Percentiles rank a stretch among this genome's conserved stretches.
These are phyloP conservation scores for Diversispora eburnea DNA, from an alignment of 192 early-diverging fungal species.

Conservation along the genomic window DNA sequence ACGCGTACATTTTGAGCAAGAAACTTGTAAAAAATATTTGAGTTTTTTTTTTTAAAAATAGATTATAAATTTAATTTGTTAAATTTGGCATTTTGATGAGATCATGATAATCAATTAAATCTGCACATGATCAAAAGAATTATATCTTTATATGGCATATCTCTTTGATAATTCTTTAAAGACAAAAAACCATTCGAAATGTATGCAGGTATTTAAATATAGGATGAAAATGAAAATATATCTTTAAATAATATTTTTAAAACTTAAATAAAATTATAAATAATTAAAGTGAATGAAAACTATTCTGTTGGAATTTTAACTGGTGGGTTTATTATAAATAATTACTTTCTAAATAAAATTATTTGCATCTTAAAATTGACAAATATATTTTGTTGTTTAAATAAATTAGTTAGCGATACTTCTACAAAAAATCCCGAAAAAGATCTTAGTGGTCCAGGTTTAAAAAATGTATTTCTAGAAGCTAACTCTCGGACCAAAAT, in stretches of 20 bases:
- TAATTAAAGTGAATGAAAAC: neutral
- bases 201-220: too few species aligned
- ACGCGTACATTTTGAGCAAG: constrained; percentile 57
- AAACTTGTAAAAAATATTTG: constrained; percentile 4
- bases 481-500: constrained; percentile 17
- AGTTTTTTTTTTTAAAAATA: too few species aligned
- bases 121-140: too few species aligned
- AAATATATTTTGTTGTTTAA: neutral
- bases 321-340: neutral
- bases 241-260: too few species aligned
- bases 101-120: too few species aligned
- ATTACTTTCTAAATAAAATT: neutral
- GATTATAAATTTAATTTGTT: too few species aligned
- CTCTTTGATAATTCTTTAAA: too few species aligned
- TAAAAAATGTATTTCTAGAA: constrained; percentile 39
- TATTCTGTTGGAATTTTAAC: neutral
- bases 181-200: too few species aligned
- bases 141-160: too few species aligned
- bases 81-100: too few species aligned
- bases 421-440: constrained; percentile 44
- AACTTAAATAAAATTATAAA: too few species aligned
- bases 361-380: neutral
- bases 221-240: too few species aligned
- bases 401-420: constrained; percentile 59
- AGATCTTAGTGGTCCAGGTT: constrained; percentile 66